Conservation (phyloP, 2,329 filamentous ascomycete species). For the Tolypocladium tropicale region DNA sequence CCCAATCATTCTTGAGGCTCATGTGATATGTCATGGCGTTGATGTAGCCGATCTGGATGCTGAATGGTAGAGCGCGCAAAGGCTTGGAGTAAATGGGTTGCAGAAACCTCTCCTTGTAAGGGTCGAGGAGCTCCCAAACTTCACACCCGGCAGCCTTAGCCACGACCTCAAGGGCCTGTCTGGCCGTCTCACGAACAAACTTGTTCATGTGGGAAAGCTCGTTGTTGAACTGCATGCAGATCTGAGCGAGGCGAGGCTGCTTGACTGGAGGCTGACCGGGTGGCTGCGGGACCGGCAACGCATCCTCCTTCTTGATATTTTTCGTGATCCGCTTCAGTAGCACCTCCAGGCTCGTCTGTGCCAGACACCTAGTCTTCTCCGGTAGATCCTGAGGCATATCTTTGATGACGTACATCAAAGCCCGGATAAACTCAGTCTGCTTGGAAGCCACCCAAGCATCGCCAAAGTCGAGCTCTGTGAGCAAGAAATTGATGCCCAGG, state of each 20-base stretch:
- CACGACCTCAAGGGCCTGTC: constrained; percentile 69
- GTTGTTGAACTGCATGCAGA: constrained; percentile 76
- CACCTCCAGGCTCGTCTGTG: constrained; percentile 72
- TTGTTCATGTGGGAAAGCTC: constrained; percentile 95
- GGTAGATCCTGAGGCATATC: constrained; percentile 94
- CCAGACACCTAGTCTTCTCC: constrained; percentile 74
- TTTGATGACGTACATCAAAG: constrained; percentile 96
- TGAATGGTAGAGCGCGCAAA: constrained; percentile 81
- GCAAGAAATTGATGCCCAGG: constrained; percentile 77
- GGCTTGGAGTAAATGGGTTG: constrained; percentile 93
- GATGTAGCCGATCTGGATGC: constrained; percentile 95
- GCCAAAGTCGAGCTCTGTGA: constrained; percentile 75
- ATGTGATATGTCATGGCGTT: constrained; percentile 96
- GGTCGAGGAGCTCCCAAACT: constrained; percentile 79
- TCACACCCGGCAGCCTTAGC: constrained; percentile 68
- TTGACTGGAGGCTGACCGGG: constrained; percentile 35
- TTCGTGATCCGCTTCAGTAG: constrained; percentile 72
- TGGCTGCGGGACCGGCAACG: constrained; percentile 24
- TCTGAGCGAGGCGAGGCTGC: constrained; percentile 54
- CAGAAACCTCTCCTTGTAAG: constrained; percentile 83
- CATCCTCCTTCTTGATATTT: constrained; percentile 68
- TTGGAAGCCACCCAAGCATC: constrained; percentile 73
- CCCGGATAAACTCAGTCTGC: constrained; percentile 79
- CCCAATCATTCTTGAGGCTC: constrained; percentile 76
- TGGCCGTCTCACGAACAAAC: constrained; percentile 81